phyloP scores from a whole-genome alignment of 345 rosid species.

The Syzygium jambos region DNA sequence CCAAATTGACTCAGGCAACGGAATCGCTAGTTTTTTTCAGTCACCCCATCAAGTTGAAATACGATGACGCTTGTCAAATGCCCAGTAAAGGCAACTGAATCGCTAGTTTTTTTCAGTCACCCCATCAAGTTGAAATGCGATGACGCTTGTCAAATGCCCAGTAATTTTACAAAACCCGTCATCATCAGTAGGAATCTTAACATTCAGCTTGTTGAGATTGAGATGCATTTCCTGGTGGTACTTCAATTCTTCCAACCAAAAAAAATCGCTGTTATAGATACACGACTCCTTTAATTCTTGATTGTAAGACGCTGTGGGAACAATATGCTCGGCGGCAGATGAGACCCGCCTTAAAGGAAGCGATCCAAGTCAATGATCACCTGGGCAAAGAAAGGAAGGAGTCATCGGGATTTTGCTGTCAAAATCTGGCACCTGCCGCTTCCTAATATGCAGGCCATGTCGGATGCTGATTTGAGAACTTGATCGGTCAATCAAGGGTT shows the following conservation, averaged over 20 bases:
- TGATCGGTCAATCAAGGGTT: background rate
- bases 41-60: background rate
- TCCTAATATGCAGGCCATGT: background rate
- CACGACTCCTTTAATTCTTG: no score
- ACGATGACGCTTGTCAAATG: background rate
- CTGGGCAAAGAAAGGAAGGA: background rate
- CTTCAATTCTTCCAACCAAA: no score
- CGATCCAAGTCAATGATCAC: background rate
- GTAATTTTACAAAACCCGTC: background rate
- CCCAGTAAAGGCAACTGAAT: background rate
- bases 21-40: background rate
- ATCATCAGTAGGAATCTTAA: background rate
- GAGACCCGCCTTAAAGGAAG: no score
- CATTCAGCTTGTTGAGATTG: background rate
- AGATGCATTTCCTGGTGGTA: background rate
- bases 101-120: background rate
- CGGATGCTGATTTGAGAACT: background rate
- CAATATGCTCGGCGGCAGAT: no score
- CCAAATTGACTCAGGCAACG: background rate
- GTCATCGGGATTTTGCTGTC: background rate
- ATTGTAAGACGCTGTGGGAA: no score
- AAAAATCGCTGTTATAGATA: no score
- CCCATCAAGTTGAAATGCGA: background rate
- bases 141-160: background rate
- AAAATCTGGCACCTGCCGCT: background rate